phyloP scores from a whole-genome alignment of 192 early-diverging fungal species.

The Nowakowskiella sp. region DNA sequence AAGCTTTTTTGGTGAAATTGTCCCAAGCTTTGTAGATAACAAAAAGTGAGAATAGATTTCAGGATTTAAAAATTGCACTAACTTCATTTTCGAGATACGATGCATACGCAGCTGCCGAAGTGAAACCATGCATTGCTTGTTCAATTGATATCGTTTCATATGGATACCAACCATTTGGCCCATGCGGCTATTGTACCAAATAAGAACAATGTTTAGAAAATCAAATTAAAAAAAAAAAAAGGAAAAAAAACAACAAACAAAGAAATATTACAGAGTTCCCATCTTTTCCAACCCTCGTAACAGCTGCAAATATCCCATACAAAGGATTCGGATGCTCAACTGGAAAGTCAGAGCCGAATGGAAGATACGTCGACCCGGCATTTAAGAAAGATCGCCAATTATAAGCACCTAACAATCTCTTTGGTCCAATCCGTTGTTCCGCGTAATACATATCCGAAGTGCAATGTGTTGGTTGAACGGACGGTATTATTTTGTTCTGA shows the following conservation, averaged over 20 bases:
- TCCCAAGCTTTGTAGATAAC: constrained; percentile 31
- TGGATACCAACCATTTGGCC: constrained; percentile 35
- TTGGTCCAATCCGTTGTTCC: constrained; percentile 31
- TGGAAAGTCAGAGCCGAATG: constrained; percentile 50
- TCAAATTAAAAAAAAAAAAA: constrained; percentile 16
- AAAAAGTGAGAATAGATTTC: constrained; percentile 10
- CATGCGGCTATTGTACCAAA: constrained; percentile 33
- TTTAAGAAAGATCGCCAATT: constrained; percentile 38
- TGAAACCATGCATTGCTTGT: constrained; percentile 48
- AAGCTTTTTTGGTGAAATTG: constrained; percentile 34
- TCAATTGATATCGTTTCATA: constrained; percentile 22
- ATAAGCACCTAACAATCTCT: constrained; percentile 40
- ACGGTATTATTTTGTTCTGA: constrained; percentile 46
- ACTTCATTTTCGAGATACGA: constrained; percentile 35
- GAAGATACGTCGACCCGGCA: constrained; percentile 23
- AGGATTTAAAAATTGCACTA: constrained; percentile 10
- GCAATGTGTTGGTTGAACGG: constrained; percentile 51
- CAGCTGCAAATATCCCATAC: constrained; percentile 45
- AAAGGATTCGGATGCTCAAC: constrained; percentile 44
- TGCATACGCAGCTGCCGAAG: constrained; percentile 45
- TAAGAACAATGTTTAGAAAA: constrained; percentile 9
- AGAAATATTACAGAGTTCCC: constrained; percentile 31
- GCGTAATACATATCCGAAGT: constrained; percentile 49
- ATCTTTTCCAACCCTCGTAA: constrained; percentile 34
- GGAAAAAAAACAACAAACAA: constrained; percentile 4